Evolutionary conservation across 129 eudicot genomes (phyloP), one percentile per base, ranked within the genome.

Genomic region (Daucus carota): DNA sequence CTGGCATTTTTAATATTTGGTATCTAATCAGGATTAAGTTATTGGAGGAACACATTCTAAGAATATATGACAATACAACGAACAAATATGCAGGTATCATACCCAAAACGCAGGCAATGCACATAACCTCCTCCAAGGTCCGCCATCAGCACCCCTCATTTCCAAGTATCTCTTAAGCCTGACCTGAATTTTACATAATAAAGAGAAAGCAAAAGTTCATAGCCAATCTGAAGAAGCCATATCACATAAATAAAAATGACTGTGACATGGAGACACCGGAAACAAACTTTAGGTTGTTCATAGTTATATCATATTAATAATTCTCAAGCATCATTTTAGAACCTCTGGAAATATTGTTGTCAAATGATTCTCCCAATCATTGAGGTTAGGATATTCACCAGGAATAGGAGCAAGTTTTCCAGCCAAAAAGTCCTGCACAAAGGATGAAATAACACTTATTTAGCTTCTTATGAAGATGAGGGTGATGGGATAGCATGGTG

Each of bases 121-220:
- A 75, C 99, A 94, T 46, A 94, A 84, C 84, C 99, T 85, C 85
- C 99, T 89, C 97, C 97, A 91, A 72, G 99, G 97, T 17, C 99
- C 99, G 69, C 97, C 97, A 86, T 94, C 99, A 70, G 99, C 99
- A 78, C 97, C 99, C 75, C 99, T 89, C 99, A 94, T 91, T 82
- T 94, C 99, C 90, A 94, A 77, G 85, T 89, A 91, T 83, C 96
- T 82, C 83, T 94, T 94, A 54, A 91, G 90, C 85, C 99, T 94
- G 59, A 93, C 98, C 98, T 93, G 90, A 74, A 77, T 45, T 75
- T 48, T 9, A 69, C 47, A 46, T 76, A 46, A 74, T 44, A 31
- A 20, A 28, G 59, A 32, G 40, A 50, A 60, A 57, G 34, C 44
- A 60, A 32, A 73, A 73, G 34, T 62, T 81, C 36, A 20, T 32